These are phyloP conservation scores for Infundibulicybe gibba DNA, from an alignment of 768 basidiomycete genomes.

Conservation along the genomic window DNA sequence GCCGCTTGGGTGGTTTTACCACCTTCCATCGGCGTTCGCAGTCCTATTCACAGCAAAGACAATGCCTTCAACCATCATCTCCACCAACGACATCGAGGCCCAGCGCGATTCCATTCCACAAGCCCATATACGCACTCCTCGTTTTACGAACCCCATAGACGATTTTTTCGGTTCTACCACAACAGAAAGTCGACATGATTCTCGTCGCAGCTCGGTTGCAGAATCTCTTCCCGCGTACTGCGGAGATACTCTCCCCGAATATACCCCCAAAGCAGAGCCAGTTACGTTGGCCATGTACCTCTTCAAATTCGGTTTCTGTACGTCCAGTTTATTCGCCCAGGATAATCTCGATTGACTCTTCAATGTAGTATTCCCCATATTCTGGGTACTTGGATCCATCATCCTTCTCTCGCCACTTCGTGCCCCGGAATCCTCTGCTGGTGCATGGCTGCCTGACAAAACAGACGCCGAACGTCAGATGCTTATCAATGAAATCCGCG, in stretches of 20 bases:
- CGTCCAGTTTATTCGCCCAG: neutral
- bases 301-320: neutral
- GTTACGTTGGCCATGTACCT: neutral
- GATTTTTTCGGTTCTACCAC: slow-evolving; percentile 36
- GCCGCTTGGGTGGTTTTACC: too few relatives aligned
- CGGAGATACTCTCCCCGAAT: neutral
- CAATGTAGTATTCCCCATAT: neutral
- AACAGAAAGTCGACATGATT: slow-evolving; percentile 38
- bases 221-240: neutral
- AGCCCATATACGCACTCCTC: too few relatives aligned
- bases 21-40: too few relatives aligned
- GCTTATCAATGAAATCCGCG: neutral
- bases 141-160: slow-evolving; percentile 17
- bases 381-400: neutral
- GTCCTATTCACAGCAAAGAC: too few relatives aligned
- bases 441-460: neutral
- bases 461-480: neutral
- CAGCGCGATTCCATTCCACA: too few relatives aligned
- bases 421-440: neutral
- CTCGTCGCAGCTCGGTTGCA: slow-evolving; percentile 25
- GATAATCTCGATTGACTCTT: neutral
- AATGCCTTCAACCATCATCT: too few relatives aligned
- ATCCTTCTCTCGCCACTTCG: neutral
- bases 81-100: too few relatives aligned
- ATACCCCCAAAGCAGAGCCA: neutral